These are phyloP conservation scores for Vitis cinerea DNA, from an alignment of 164 flowering plant genomes.

Conservation along the genomic window DNA sequence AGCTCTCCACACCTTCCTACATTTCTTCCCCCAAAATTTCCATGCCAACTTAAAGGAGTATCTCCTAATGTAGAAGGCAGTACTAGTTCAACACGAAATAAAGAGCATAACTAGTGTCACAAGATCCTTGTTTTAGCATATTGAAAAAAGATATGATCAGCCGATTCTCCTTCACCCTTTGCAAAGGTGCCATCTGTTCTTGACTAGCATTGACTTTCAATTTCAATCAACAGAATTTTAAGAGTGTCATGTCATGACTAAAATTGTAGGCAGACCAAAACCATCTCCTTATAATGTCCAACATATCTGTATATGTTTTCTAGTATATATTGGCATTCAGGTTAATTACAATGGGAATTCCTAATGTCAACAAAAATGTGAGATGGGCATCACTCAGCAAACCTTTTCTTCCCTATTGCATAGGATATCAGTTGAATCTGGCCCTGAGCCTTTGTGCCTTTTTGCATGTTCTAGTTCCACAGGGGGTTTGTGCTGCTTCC, in stretches of 20 bases:
- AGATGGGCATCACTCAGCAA: background rate
- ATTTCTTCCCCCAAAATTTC: too few relatives aligned
- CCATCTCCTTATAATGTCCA: background rate
- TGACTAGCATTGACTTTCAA: too few relatives aligned
- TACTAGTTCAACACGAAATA: too few relatives aligned
- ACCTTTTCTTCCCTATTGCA: constrained; percentile 23
- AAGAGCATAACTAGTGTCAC: too few relatives aligned
- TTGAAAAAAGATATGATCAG: too few relatives aligned
- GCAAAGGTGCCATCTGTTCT: too few relatives aligned
- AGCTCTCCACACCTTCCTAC: too few relatives aligned
- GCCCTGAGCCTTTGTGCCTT: constrained; percentile 16
- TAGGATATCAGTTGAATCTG: constrained; percentile 9
- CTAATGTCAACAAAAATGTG: background rate
- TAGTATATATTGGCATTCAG: background rate
- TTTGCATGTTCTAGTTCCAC: constrained; percentile 21
- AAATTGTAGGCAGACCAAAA: background rate
- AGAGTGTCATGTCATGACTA: background rate
- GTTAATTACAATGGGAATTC: background rate
- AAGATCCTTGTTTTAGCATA: too few relatives aligned
- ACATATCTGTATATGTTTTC: background rate
- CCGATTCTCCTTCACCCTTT: too few relatives aligned
- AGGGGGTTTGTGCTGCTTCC: constrained; percentile 22
- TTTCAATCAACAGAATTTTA: too few relatives aligned
- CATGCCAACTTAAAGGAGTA: too few relatives aligned
- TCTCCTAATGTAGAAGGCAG: too few relatives aligned